These are phyloP conservation scores for Stephania yunnanensis DNA, from an alignment of 164 flowering plant species.

Conservation along the genomic window DNA sequence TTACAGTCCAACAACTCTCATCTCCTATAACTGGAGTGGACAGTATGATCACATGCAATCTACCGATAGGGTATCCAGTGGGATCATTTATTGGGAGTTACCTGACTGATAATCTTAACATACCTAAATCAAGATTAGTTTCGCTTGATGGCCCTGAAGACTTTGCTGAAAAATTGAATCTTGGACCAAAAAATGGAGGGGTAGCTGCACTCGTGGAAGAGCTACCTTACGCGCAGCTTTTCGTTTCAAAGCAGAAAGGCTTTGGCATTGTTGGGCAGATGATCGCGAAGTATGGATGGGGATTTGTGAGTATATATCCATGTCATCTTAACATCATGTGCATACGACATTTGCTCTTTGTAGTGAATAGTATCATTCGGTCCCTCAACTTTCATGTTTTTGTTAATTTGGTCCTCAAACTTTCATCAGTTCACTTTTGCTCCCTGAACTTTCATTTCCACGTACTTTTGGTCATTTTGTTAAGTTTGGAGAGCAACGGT, in stretches of 20 bases:
- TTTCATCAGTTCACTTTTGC: no score
- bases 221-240: conserved; percentile 66
- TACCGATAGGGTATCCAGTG: conserved; percentile 66
- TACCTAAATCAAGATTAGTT: conserved; percentile 45
- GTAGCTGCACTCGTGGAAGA: conserved; percentile 81
- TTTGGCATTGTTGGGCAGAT: conserved; percentile 57
- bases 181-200: conserved; percentile 55
- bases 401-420: no score
- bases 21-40: conserved; percentile 69
- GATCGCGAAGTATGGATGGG: conserved; percentile 79
- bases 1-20: conserved; percentile 69
- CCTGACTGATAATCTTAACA: conserved; percentile 37
- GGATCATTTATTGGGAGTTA: conserved; percentile 63
- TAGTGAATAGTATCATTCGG: no score
- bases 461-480: no score
- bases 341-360: no score
- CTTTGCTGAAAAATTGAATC: conserved; percentile 47
- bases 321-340: neutral
- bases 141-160: conserved; percentile 45
- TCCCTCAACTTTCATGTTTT: no score
- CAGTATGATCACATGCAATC: conserved; percentile 46
- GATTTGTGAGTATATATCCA: conserved; percentile 70
- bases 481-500: no score
- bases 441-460: no score
- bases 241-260: conserved; percentile 38